These are phyloP conservation scores for Macadamia tetraphylla DNA, from an alignment of 164 flowering plant species.

Conservation along the genomic window DNA sequence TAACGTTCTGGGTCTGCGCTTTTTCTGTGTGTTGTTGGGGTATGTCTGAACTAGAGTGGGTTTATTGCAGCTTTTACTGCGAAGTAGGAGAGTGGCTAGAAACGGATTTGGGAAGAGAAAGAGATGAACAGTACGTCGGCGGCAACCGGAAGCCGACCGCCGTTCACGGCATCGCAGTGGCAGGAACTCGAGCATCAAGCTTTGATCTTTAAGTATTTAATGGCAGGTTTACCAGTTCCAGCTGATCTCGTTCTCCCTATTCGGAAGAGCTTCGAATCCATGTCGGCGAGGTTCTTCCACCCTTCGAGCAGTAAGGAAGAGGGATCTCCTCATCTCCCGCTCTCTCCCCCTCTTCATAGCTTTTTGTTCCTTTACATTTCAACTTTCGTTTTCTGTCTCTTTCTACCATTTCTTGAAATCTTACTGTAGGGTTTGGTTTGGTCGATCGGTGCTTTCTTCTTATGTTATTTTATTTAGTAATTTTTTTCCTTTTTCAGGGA, in stretches of 20 bases:
- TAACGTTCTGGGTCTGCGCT: too few species aligned
- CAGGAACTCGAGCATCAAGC: conserved; percentile 73
- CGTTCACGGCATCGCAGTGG: conserved; percentile 64
- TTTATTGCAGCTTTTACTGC: conserved; percentile 24
- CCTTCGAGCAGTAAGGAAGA: conserved; percentile 40
- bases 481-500: not conserved
- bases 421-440: not conserved
- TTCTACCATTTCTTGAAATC: not conserved
- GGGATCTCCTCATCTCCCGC: not conserved
- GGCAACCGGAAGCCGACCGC: conserved; percentile 27
- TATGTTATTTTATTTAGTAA: not conserved
- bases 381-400: not conserved
- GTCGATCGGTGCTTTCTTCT: not conserved
- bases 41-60: too few species aligned
- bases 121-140: conserved; percentile 27
- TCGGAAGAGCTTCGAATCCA: conserved; percentile 34
- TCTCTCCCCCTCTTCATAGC: not conserved
- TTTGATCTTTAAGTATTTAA: conserved; percentile 52
- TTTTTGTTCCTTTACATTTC: not conserved
- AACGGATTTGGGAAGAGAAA: not conserved
- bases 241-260: conserved; percentile 49
- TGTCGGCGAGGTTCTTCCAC: conserved; percentile 40
- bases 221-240: conserved; percentile 59
- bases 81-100: conserved; percentile 1
- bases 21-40: too few species aligned